phyloP scores from a whole-genome alignment of 208 protist species.

The Herpetomonas tarakana region DNA sequence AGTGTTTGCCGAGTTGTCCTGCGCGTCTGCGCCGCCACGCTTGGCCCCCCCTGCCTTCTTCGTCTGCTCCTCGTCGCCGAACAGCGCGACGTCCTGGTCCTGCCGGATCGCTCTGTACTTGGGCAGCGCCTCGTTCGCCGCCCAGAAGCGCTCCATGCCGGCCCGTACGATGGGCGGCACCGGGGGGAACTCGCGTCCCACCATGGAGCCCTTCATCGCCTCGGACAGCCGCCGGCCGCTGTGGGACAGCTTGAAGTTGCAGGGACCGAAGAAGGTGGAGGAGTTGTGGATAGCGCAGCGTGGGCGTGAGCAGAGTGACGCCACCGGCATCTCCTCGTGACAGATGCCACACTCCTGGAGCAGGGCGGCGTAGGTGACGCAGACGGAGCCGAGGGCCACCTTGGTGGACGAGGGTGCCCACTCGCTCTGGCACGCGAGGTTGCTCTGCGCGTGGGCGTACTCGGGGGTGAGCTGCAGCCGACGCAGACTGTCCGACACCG shows the following conservation, averaged over 20 bases:
- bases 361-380: conserved; percentile 45
- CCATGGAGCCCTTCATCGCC: conserved; percentile 41
- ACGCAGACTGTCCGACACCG: background rate
- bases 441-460: conserved; percentile 14
- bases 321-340: conserved; percentile 29
- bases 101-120: conserved; percentile 14
- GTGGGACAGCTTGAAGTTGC: conserved; percentile 24
- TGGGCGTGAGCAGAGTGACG: conserved; percentile 41
- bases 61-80: background rate
- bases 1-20: background rate
- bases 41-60: background rate
- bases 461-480: conserved; percentile 6
- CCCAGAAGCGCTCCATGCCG: conserved; percentile 37
- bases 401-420: conserved; percentile 22
- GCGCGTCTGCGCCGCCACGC: background rate
- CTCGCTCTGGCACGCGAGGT: conserved; percentile 23
- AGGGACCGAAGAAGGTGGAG: conserved; percentile 38
- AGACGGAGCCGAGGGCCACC: conserved; percentile 54
- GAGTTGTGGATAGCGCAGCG: conserved; percentile 43
- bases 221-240: conserved; percentile 25
- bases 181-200: conserved; percentile 26
- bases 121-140: conserved; percentile 32
- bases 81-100: background rate
- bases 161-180: conserved; percentile 27
- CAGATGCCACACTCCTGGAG: conserved; percentile 53